Evolutionary conservation across 2,329 filamentous ascomycete species (phyloP).

Genomic region (Chaetoscypha palmicola): DNA sequence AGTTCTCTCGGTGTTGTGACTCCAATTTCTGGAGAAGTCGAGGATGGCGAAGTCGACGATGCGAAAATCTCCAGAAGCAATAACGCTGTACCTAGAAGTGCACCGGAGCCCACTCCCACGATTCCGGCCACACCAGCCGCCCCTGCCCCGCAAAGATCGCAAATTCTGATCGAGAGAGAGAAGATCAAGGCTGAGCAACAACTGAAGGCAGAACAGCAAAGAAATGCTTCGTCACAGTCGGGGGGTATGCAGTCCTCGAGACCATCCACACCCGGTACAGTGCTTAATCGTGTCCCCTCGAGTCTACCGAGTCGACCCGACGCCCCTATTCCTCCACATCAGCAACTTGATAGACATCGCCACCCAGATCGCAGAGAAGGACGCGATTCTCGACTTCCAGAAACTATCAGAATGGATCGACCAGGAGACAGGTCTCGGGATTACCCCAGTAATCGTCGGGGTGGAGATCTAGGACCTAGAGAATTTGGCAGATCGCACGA

Average conservation of each 20-base stretch:
- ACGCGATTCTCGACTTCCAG: slow-evolving; percentile 19
- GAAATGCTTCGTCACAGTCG: slow-evolving; percentile 17
- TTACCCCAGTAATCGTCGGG: slow-evolving; percentile 25
- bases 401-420: slow-evolving; percentile 22
- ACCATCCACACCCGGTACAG: slow-evolving; percentile 6
- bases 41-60: slow-evolving; percentile 69
- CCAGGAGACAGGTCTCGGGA: slow-evolving; percentile 29
- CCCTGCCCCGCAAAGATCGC: slow-evolving; percentile 22
- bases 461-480: slow-evolving; percentile 19
- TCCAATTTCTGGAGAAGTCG: slow-evolving; percentile 42
- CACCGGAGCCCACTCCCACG: slow-evolving; percentile 3
- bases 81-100: background rate
- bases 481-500: slow-evolving; percentile 25
- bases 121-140: slow-evolving; percentile 9
- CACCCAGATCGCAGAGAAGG: slow-evolving; percentile 29
- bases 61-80: slow-evolving; percentile 33
- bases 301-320: slow-evolving; percentile 30
- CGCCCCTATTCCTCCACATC: slow-evolving; percentile 26
- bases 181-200: slow-evolving; percentile 25
- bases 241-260: slow-evolving; percentile 21
- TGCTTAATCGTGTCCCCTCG: slow-evolving; percentile 20
- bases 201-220: slow-evolving; percentile 13
- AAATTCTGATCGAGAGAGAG: slow-evolving; percentile 25
- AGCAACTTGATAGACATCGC: slow-evolving; percentile 27
- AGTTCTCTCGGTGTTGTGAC: slow-evolving; percentile 30